Evolutionary conservation across 169 alveolate genomes (phyloP).

Genomic region (Plasmodium berghei): DNA sequence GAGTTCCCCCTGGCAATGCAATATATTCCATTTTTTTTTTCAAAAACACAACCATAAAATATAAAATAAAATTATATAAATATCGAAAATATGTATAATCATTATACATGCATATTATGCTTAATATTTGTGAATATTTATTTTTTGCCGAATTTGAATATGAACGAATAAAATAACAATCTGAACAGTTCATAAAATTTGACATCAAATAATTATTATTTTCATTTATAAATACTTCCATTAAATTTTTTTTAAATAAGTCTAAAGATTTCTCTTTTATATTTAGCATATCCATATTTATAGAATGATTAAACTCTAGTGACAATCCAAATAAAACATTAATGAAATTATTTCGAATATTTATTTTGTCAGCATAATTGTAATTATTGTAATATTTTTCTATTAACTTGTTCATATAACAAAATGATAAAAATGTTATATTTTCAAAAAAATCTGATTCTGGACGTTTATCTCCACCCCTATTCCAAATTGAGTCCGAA

Average conservation of each 20-base stretch:
- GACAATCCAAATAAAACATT: constrained; percentile 37
- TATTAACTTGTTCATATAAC: constrained; percentile 51
- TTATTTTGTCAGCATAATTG: constrained; percentile 25
- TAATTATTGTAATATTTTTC: constrained; percentile 25
- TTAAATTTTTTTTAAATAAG: constrained; percentile 13
- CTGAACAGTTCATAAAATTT: constrained; percentile 1
- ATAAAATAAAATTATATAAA: constrained; percentile 21
- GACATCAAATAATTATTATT: not conserved
- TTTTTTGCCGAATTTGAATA: constrained; percentile 29
- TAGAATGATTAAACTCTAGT: constrained; percentile 10
- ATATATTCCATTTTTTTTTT: constrained; percentile 3
- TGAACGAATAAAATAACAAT: constrained; percentile 14
- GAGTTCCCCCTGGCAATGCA: not conserved
- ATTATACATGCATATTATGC: constrained; percentile 39
- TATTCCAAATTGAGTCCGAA: constrained; percentile 8
- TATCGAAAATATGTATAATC: constrained; percentile 55
- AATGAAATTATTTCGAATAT: constrained; percentile 42
- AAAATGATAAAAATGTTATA: constrained; percentile 37
- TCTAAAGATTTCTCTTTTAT: constrained; percentile 33
- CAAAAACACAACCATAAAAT: constrained; percentile 22
- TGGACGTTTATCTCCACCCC: not conserved
- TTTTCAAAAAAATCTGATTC: constrained; percentile 32
- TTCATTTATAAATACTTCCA: constrained; percentile 11
- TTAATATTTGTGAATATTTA: constrained; percentile 56
- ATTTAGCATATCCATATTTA: constrained; percentile 18